Percentiles rank a stretch among this genome's conserved stretches.
phyloP scores from a whole-genome alignment of 2,329 filamentous ascomycete genomes.

The Metarhizium rileyi region DNA sequence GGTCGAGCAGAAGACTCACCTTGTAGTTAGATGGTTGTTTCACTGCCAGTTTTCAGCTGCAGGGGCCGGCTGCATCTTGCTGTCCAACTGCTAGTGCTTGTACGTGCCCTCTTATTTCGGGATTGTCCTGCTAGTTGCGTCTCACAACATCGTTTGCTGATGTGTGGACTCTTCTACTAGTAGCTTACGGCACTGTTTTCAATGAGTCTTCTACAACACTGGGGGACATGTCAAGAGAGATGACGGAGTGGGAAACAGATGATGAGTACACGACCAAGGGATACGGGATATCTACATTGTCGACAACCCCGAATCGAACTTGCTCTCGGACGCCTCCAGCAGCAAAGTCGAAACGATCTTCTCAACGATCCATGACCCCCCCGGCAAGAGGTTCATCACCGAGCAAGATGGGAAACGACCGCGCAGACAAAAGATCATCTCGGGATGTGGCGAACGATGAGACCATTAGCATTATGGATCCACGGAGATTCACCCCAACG shows the following conservation, averaged over 20 bases:
- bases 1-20: neutral
- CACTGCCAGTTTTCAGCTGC: constrained; percentile 9
- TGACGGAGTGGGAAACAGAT: constrained; percentile 53
- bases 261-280: constrained; percentile 46
- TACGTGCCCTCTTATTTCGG: neutral
- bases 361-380: constrained; percentile 54
- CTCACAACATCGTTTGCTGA: neutral
- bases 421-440: constrained; percentile 38
- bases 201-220: neutral
- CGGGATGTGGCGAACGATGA: constrained; percentile 57
- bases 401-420: constrained; percentile 33
- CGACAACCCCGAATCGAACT: constrained; percentile 58
- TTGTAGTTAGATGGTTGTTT: neutral
- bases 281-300: constrained; percentile 48
- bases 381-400: constrained; percentile 50
- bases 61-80: constrained; percentile 10
- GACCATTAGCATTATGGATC: constrained; percentile 67
- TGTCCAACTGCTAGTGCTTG: neutral
- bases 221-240: constrained; percentile 17
- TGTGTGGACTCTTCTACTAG: neutral
- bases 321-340: constrained; percentile 65
- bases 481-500: constrained; percentile 87
- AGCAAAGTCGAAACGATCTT: constrained; percentile 49
- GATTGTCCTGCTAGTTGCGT: constrained; percentile 7
- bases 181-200: neutral